Evolutionary conservation across 441 rosid genomes (phyloP).

Genomic region (Raphanus hybrid): DNA sequence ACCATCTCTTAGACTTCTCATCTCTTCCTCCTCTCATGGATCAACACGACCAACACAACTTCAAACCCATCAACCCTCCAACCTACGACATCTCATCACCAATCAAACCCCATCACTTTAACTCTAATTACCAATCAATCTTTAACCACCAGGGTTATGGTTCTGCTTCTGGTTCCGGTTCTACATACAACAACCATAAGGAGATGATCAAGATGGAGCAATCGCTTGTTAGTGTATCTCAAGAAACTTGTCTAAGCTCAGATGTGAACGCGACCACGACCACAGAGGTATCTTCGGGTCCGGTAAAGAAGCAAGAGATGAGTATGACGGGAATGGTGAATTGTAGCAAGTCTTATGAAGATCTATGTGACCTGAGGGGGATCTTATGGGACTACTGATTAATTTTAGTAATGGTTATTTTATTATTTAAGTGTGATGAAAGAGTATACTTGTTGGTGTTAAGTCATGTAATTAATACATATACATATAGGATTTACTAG

Average conservation of each 20-base stretch:
- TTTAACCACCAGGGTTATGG: constrained; percentile 22
- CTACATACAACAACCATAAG: constrained; percentile 7
- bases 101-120: constrained; percentile 32
- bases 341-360: constrained; percentile 30
- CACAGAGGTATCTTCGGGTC: constrained; percentile 65
- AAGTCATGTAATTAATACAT: constrained; percentile 22
- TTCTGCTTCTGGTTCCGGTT: constrained; percentile 26
- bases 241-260: constrained; percentile 79
- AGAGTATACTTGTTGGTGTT: constrained; percentile 29
- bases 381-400: constrained; percentile 33
- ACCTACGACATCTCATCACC: constrained; percentile 34
- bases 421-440: constrained; percentile 14
- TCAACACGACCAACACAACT: constrained; percentile 17
- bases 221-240: constrained; percentile 54
- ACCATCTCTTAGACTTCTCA: constrained; percentile 55
- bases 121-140: constrained; percentile 40
- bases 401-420: constrained; percentile 18
- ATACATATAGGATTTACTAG: constrained; percentile 33
- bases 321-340: constrained; percentile 19
- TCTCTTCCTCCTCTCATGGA: constrained; percentile 79
- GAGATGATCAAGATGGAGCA: constrained; percentile 63
- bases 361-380: constrained; percentile 27
- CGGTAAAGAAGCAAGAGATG: constrained; percentile 51
- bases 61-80: constrained; percentile 40
- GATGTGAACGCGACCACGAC: constrained; percentile 59